Base-by-base conservation (phyloP, 2,329 filamentous ascomycete species). In the Phyllosticta ampelicida region DNA sequence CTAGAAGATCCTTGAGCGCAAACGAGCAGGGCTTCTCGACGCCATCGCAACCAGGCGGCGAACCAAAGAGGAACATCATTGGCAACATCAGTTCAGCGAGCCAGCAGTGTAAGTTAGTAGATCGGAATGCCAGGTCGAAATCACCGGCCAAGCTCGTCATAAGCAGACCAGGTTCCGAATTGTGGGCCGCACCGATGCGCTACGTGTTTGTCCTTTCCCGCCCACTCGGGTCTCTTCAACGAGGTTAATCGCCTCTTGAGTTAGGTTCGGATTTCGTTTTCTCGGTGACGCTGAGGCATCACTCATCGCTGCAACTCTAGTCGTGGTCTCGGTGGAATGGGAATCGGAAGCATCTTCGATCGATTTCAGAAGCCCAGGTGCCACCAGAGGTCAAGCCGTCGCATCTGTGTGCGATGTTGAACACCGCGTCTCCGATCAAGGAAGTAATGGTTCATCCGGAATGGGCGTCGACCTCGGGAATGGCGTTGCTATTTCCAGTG, bases 41-140 rank as follows among this genome's bases (percentile, higher is more conserved):
- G n/a, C 36, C 36, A n/a, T n/a, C 36, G 36, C 36, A 16, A 44
- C 36, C 36, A 44, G 36, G n/a, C 36, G 36, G 36, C 36, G 36
- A 16, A n/a, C 36, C 36, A 16, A 44, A 44, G 36, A 44, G 36
- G 13, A 36, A 29, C 28, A 51, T n/a, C 21, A 21, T 26, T 50
- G 30, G 36, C 71, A 75, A 71, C 74, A 78, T 74, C 51, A 54
- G 57, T 52, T 54, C 78, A 84, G 80, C 80, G 79, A 84, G 80
- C 80, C 76, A 78, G 80, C 77, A 81, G 78, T 74, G 72, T 77
- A 71, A 68, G 68, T 78, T 75, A 80, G 74, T 74, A 73, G 26
- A 29, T 16, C 13, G 13, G 16, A n/a, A 16, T 8, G 13, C 36
- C 36, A n/a, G n/a, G 13, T n/a, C 36, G n/a, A 5, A 44, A 18